A percentile compares a stretch with the other conserved stretches of the same genome.
phyloP scores from a whole-genome alignment of 768 basidiomycete genomes.

The Trametes punicea region DNA sequence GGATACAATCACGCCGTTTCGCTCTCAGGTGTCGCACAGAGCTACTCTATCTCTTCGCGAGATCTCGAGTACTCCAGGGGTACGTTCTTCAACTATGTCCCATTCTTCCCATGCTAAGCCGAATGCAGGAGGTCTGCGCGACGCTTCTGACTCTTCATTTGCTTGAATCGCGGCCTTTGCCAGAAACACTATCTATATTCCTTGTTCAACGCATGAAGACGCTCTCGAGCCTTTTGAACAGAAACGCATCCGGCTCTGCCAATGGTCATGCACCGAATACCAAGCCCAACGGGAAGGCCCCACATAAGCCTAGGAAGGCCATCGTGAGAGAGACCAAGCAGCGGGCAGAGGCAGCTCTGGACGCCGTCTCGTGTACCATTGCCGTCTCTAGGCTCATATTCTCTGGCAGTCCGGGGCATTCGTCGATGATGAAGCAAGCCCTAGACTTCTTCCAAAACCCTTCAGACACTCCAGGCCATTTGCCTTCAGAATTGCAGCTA shows the following conservation, averaged over 20 bases:
- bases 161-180: conserved; percentile 80
- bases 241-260: conserved; percentile 18
- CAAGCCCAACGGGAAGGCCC: conserved; percentile 7
- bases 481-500: conserved; percentile 54
- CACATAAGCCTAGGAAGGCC: conserved; percentile 30
- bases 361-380: conserved; percentile 57
- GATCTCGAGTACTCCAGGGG: conserved; percentile 47
- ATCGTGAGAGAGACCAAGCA: conserved; percentile 52
- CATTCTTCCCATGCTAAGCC: conserved; percentile 1
- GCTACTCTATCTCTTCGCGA: conserved; percentile 82
- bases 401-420: conserved; percentile 31
- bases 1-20: conserved; percentile 85
- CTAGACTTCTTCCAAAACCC: conserved; percentile 63
- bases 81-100: conserved; percentile 30
- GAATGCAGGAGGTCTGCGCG: conserved; percentile 63
- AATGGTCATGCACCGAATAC: conserved; percentile 36
- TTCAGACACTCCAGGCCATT: conserved; percentile 24
- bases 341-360: conserved; percentile 48
- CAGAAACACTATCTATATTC: conserved; percentile 67
- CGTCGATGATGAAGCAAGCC: conserved; percentile 53
- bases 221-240: conserved; percentile 41
- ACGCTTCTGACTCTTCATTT: conserved; percentile 81
- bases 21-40: conserved; percentile 83
- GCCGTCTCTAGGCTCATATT: conserved; percentile 57
- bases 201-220: conserved; percentile 68